Evolutionary conservation across 1,284 basidiomycete genomes (phyloP).

Genomic region (Ganoderma multipileum): DNA sequence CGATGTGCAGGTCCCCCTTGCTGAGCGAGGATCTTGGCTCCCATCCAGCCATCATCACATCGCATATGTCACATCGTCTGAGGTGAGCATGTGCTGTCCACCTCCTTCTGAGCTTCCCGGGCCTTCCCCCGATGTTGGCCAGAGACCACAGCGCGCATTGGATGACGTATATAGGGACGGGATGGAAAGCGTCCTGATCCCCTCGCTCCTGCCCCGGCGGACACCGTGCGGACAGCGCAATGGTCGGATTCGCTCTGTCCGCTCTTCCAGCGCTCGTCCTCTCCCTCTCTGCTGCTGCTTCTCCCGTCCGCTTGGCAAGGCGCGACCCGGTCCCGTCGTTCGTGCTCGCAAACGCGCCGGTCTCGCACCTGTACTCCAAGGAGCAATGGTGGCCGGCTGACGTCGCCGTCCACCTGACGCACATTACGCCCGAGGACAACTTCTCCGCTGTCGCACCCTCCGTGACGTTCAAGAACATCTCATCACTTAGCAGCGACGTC

Average conservation of each 20-base stretch:
- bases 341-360: slow-evolving; percentile 35
- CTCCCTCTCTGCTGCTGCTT: slow-evolving; percentile 17
- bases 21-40: not conserved
- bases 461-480: slow-evolving; percentile 33
- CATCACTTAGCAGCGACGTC: slow-evolving; percentile 30
- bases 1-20: not conserved
- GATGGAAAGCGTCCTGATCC: not conserved
- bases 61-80: not conserved
- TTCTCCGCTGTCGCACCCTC: slow-evolving; percentile 25
- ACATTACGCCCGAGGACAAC: slow-evolving; percentile 37
- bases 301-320: slow-evolving; percentile 16
- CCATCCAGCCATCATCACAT: not conserved
- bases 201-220: slow-evolving; percentile 9
- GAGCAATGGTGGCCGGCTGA: slow-evolving; percentile 44
- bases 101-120: slow-evolving; percentile 1
- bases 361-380: slow-evolving; percentile 38
- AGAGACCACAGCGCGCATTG: not conserved
- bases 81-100: slow-evolving; percentile 4
- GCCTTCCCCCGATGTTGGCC: not conserved
- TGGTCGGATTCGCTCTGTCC: slow-evolving; percentile 19
- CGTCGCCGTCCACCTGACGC: slow-evolving; percentile 38
- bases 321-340: slow-evolving; percentile 37
- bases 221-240: slow-evolving; percentile 12
- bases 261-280: slow-evolving; percentile 16
- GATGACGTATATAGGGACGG: slow-evolving; percentile 3